Percentiles rank a stretch among this genome's conserved stretches.
Conservation (phyloP, 139 green algal species). For the Chlorella sp. region DNA sequence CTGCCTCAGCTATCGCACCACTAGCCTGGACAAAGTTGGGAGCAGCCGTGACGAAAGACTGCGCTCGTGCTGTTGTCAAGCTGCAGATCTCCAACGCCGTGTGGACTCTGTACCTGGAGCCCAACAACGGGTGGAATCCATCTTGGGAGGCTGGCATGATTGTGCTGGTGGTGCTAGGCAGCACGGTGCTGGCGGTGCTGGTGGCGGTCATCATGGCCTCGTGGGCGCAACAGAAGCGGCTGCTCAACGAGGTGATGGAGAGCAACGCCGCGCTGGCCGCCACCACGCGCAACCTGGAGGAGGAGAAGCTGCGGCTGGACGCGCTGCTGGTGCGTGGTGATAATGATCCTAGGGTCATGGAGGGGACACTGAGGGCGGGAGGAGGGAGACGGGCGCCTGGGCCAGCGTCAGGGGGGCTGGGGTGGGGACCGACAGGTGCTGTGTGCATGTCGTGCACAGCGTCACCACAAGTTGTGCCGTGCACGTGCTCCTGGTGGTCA, state of each 20-base stretch:
- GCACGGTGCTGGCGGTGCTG: constrained; percentile 14
- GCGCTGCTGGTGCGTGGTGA: constrained; percentile 24
- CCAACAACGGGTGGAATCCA: neutral
- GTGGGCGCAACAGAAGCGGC: constrained; percentile 24
- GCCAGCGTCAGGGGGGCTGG: too few species aligned
- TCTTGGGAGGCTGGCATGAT: constrained; percentile 11
- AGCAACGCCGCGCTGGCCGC: constrained; percentile 18
- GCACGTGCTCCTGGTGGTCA: too few species aligned
- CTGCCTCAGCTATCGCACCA: too few species aligned
- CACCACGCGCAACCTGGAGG: constrained; percentile 19
- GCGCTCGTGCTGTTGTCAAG: too few species aligned
- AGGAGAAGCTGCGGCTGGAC: constrained; percentile 30
- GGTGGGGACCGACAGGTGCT: too few species aligned
- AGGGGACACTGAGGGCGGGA: too few species aligned
- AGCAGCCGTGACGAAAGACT: too few species aligned
- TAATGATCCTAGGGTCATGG: too few species aligned
- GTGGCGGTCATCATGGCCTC: constrained; percentile 21
- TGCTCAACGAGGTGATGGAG: constrained; percentile 37
- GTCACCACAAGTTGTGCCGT: too few species aligned
- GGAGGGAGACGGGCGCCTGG: neutral
- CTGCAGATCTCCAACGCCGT: constrained; percentile 4
- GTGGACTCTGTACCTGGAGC: constrained; percentile 10
- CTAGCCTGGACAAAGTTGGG: too few species aligned
- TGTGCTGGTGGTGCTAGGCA: constrained; percentile 14
- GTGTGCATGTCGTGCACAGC: neutral